A percentile compares a stretch with the other conserved stretches of the same genome.
These are phyloP conservation scores for Arabidopsis lyrata DNA, from an alignment of 441 rosid species.

Conservation along the genomic window DNA sequence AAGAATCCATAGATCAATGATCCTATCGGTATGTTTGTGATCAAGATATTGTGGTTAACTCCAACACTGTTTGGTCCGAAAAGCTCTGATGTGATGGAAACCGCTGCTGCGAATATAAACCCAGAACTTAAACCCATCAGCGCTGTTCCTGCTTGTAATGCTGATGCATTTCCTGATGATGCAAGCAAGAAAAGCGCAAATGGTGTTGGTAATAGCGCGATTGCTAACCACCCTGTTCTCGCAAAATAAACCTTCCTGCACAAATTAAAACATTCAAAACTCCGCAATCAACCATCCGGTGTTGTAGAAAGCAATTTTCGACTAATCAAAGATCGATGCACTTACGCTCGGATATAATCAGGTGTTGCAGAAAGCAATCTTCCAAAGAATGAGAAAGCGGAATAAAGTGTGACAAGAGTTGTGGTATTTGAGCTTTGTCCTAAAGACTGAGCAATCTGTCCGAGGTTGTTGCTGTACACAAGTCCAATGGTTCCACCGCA, in stretches of 20 bases:
- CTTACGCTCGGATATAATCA: conserved; percentile 84
- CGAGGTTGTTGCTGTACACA: conserved; percentile 91
- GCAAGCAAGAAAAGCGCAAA: conserved; percentile 81
- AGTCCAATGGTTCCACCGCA: conserved; percentile 98
- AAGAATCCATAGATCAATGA: conserved; percentile 82
- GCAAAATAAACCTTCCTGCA: conserved; percentile 87
- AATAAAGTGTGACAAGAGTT: conserved; percentile 82
- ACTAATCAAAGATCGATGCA: not conserved
- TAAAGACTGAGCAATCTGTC: conserved; percentile 89
- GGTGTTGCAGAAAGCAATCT: conserved; percentile 90
- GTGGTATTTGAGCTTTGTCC: conserved; percentile 67
- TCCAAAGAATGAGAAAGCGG: conserved; percentile 95
- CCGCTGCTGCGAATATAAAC: conserved; percentile 94
- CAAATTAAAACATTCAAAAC: not conserved
- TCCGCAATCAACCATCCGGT: not conserved
- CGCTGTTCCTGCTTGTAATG: conserved; percentile 68
- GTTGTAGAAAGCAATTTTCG: not conserved
- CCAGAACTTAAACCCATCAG: conserved; percentile 89
- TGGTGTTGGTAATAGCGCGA: conserved; percentile 87
- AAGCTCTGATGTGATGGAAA: conserved; percentile 89
- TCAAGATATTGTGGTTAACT: conserved; percentile 91
- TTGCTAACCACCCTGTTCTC: conserved; percentile 89
- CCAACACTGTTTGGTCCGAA: conserved; percentile 93
- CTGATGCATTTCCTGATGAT: conserved; percentile 53
- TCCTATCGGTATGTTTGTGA: conserved; percentile 91